Percentiles rank a stretch among this genome's conserved stretches.
phyloP scores from a whole-genome alignment of 345 rosid genomes.

The Leavenworthia alabamica region DNA sequence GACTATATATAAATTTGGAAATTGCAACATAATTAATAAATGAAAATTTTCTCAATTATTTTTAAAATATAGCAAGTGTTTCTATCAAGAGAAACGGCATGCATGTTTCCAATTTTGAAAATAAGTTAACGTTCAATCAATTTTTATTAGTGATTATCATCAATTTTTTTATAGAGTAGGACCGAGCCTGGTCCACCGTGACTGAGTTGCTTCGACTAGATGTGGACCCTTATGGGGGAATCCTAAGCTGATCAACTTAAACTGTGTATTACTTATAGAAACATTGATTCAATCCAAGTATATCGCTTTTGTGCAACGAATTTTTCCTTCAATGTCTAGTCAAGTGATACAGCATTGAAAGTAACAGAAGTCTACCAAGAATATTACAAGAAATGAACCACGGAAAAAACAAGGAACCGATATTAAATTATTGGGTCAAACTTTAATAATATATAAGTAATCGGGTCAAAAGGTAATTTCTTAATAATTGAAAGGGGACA shows the following conservation, averaged over 20 bases:
- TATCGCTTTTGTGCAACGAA: slow-evolving; percentile 19
- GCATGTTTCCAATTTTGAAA: neutral
- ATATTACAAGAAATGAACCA: slow-evolving; percentile 11
- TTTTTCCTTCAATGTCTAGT: slow-evolving; percentile 4
- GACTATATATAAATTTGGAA: neutral
- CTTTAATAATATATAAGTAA: neutral
- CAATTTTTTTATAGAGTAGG: no score
- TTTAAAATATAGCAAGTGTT: no score
- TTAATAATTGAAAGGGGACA: slow-evolving; percentile 9
- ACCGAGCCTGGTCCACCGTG: no score
- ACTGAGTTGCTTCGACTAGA: slow-evolving; percentile 2
- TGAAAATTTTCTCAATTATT: neutral
- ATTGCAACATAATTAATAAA: neutral
- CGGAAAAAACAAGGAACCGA: neutral
- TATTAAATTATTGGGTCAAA: slow-evolving; percentile 2
- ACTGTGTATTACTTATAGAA: neutral
- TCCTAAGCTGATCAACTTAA: neutral
- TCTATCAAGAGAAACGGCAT: neutral
- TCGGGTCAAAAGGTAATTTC: slow-evolving; percentile 8
- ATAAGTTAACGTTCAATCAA: no score
- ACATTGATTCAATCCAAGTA: slow-evolving; percentile 16
- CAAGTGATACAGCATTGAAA: slow-evolving; percentile 9
- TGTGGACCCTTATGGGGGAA: neutral
- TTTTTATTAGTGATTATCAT: no score
- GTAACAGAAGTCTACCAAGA: slow-evolving; percentile 27